phyloP scores from a whole-genome alignment of 371 early-diverging fungal species.

The Quaeritorhiza haematococci region DNA sequence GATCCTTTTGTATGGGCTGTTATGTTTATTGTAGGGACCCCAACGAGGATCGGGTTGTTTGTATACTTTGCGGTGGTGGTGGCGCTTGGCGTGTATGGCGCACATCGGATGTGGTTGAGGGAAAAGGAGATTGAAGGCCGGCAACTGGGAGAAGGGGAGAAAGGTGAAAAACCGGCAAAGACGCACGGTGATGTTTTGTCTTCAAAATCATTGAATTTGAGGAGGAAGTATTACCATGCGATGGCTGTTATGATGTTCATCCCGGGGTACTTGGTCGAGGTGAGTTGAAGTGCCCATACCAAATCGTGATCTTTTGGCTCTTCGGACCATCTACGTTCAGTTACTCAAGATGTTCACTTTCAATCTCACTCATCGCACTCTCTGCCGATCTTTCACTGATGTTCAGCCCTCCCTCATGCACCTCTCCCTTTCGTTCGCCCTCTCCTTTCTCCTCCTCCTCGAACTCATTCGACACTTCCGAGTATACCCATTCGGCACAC shows the following conservation, averaged over 20 bases:
- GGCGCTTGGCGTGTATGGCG: too few species aligned
- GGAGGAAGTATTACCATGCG: slow-evolving; percentile 83
- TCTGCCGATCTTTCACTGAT: too few species aligned
- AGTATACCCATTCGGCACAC: slow-evolving; percentile 64
- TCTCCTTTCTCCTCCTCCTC: slow-evolving; percentile 62
- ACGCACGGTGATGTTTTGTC: background rate
- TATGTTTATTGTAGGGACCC: too few species aligned
- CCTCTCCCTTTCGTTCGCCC: slow-evolving; percentile 75
- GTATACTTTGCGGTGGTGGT: too few species aligned
- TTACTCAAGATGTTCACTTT: background rate
- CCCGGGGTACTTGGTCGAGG: slow-evolving; percentile 73
- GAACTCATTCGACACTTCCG: slow-evolving; percentile 78
- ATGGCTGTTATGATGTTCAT: slow-evolving; percentile 80
- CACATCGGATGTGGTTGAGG: too few species aligned
- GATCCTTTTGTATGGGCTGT: too few species aligned
- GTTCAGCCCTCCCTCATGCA: slow-evolving; percentile 66
- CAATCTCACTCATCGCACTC: background rate
- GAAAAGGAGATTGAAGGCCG: too few species aligned
- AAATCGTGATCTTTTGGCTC: too few species aligned
- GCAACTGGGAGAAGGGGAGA: too few species aligned
- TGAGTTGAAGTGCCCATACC: slow-evolving; percentile 26
- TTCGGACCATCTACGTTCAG: too few species aligned
- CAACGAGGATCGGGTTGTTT: too few species aligned
- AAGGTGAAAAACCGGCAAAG: slow-evolving; percentile 35
- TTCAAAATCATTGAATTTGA: slow-evolving; percentile 18